phyloP scores from a whole-genome alignment of 2,329 filamentous ascomycete genomes.

The Fusarium brachygibbosum region DNA sequence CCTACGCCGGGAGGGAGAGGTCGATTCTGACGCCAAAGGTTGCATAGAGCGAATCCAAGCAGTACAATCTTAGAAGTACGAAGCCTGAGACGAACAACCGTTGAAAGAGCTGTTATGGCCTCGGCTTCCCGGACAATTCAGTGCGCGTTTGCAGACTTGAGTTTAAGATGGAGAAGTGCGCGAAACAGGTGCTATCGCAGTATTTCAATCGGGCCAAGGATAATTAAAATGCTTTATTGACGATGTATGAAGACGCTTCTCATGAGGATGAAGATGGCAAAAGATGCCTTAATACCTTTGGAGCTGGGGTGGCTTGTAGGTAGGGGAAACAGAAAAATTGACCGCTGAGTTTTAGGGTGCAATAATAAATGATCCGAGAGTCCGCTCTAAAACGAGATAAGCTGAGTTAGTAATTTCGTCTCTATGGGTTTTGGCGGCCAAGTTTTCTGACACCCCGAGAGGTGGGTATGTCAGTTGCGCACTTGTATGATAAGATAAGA shows the following conservation, averaged over 20 bases:
- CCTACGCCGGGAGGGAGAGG: conserved; percentile 56
- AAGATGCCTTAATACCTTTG: conserved; percentile 4
- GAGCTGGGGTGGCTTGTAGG: not conserved
- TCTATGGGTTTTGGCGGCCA: not conserved
- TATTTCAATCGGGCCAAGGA: not conserved
- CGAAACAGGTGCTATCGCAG: not conserved
- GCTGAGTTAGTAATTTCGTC: too few relatives aligned
- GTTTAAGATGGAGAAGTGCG: not conserved
- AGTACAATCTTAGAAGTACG: conserved; percentile 7
- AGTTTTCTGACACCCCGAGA: not conserved
- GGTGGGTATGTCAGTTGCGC: conserved; percentile 41
- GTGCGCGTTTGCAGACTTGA: conserved; percentile 19
- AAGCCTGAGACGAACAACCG: conserved; percentile 49
- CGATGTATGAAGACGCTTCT: conserved; percentile 3
- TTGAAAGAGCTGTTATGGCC: conserved; percentile 47
- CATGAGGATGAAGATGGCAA: conserved; percentile 9
- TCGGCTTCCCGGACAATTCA: conserved; percentile 41
- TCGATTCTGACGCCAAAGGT: conserved; percentile 49
- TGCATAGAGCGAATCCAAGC: conserved; percentile 51
- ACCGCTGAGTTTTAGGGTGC: too few relatives aligned
- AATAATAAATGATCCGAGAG: too few relatives aligned
- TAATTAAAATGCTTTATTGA: conserved; percentile 1
- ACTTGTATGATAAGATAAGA: conserved; percentile 48
- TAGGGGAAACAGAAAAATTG: too few relatives aligned
- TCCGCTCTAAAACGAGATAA: too few relatives aligned